Evolutionary conservation across 1,139 yeast genomes (phyloP).

Genomic region (Pichia sp.): DNA sequence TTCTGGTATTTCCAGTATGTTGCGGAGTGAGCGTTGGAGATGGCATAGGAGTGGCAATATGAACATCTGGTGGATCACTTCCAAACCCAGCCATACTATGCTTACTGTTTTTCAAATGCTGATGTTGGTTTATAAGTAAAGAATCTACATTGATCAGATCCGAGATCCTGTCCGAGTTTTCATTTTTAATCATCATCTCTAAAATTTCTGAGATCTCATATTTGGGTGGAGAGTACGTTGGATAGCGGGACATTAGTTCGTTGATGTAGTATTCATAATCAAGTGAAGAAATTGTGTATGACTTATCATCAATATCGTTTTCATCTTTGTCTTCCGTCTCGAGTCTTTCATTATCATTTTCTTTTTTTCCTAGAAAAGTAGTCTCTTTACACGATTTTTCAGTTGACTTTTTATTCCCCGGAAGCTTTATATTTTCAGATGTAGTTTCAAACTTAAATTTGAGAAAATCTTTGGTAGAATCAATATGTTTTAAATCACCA

Average conservation of each 20-base stretch:
- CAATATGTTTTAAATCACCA: conserved; percentile 51
- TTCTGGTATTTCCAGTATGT: conserved; percentile 32
- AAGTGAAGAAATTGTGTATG: conserved; percentile 49
- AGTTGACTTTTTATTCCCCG: neutral
- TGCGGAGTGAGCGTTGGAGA: conserved; percentile 72
- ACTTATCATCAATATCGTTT: conserved; percentile 21
- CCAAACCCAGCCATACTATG: neutral
- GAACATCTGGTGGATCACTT: conserved; percentile 48
- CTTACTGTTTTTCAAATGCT: conserved; percentile 23
- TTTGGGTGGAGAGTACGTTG: conserved; percentile 55
- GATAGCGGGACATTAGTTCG: conserved; percentile 71
- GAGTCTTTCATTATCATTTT: conserved; percentile 2
- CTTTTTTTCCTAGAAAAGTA: conserved; percentile 1
- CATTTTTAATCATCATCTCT: conserved; percentile 40
- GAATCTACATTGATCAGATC: conserved; percentile 48
- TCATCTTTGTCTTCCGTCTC: neutral
- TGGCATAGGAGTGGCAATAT: conserved; percentile 86
- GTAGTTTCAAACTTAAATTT: conserved; percentile 28
- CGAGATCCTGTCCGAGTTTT: conserved; percentile 20
- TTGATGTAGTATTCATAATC: conserved; percentile 78
- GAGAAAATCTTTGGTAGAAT: conserved; percentile 49
- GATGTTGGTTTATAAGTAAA: conserved; percentile 29
- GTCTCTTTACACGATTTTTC: neutral
- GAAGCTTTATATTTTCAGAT: no score
- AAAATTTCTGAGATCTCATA: conserved; percentile 42